Evolutionary conservation across 371 early-diverging fungal genomes (phyloP), one percentile per base, ranked within the genome.

Genomic region (Mortierella sp.): DNA sequence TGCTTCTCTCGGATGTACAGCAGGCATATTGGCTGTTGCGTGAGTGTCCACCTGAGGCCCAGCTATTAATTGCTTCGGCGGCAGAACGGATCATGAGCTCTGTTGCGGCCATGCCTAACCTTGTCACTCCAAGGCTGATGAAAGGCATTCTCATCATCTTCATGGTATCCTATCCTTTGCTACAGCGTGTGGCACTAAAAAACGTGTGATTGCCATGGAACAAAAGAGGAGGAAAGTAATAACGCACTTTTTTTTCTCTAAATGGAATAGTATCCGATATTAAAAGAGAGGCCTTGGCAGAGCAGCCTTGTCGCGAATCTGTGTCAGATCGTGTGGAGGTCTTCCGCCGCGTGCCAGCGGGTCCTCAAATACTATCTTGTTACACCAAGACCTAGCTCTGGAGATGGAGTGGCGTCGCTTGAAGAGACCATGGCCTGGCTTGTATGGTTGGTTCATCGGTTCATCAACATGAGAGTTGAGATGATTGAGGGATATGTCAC

Each of bases 401-500:
- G 86, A 0, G 79, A 76, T 26, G 86, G 86, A 9, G 79, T 81
- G 2, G 86, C 86, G 2, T 79, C 86, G 2, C 53, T 81, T 16
- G 86, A 86, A 19, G 86, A 86, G 28, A 86, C 86, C n/a, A 78
- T 86, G 86, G 81, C 86, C 0, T 86, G 86, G 86, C 82, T 86
- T 19, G 86, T 86, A 9, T 86, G 86, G 86, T 72, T 86, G 2
- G 82, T 86, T 9, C 86, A 86, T 10, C 78, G 86, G 21, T 79
- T 81, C 19, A 86, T 86, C 53, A 86, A 86, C 50, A 78, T 76
- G 55, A 69, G 77, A 16, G 86, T 86, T 31, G 86, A 86, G 43
- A 69, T 74, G 69, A 86, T 86, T 37, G 86, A 86, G 31, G 57
- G 69, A 26, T 79, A 76, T 69, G 79, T 79, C 3, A 64, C 82